Evolutionary conservation across 2,329 filamentous ascomycete genomes (phyloP), one percentile per base, ranked within the genome.

Genomic region (Metarhizium robertsii): DNA sequence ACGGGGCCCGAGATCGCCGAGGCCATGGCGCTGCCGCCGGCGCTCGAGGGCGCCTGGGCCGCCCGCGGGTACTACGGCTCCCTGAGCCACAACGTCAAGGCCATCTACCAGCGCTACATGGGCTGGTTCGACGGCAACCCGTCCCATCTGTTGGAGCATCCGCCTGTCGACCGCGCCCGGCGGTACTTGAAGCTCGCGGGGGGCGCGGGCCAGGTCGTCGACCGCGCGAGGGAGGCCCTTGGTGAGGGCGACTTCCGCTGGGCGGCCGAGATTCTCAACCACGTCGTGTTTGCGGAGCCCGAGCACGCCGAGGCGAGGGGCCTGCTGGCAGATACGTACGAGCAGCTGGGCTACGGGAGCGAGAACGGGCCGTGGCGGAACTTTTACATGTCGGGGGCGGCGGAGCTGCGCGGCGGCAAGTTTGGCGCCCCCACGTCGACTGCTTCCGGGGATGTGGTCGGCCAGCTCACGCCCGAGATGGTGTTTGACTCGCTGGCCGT

Each of bases 311-410:
- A 25, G 0, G 62, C 64, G 1, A 62, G 57, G 53, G 48, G 18
- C 4, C 52, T 63, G 5, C 63, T 75, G 3, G 68, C 66, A 1
- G 55, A 55, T 2, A 64, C 68, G 1, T 73, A 66, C 54, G 62
- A 67, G 49, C 56, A 61, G 20, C 65, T 75, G 8, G 72, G 69
- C 0, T 69, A 63, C 53, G 68, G 69, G 2, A 55, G 67, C 2
- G 71, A 74, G 59, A 75, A 74, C 59, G 71, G 63, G 3, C 68
- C 67, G 0, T 74, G 71, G 72, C 61, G 72, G 3, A 73, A 74
- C 54, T 71, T 72, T 52, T 74, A 68, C 52, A 60, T 73, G 4
- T 65, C 64, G 2, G 65, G 61, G 0, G 64, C 70, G 6, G 53
- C 56, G 29, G 66, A 67, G 50, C 63, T 71, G 47, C 58, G 58